A percentile compares a stretch with the other conserved stretches of the same genome.
These are phyloP conservation scores for Jatropha curcas DNA, from an alignment of 345 rosid genomes.

Conservation along the genomic window DNA sequence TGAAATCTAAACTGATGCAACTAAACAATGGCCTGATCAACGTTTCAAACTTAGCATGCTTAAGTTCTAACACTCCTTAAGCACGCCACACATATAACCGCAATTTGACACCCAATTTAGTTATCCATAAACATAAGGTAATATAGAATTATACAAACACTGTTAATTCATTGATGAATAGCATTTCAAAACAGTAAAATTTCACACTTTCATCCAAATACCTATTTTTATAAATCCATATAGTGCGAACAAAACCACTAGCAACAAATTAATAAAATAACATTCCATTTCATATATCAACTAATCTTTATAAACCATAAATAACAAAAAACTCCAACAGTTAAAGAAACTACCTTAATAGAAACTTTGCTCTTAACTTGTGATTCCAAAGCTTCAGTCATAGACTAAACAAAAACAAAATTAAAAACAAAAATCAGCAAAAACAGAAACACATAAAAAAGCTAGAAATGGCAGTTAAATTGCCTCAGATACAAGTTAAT, in stretches of 20 bases:
- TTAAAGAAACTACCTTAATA: conserved; percentile 52
- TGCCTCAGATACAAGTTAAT: not conserved
- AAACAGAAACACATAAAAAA: not conserved
- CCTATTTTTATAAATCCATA: no score
- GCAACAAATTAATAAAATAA: not conserved
- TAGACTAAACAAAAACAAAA: conserved; percentile 51
- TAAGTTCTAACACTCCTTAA: not conserved
- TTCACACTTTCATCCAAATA: no score
- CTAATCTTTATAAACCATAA: not conserved
- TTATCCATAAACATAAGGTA: not conserved
- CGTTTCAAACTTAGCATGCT: not conserved
- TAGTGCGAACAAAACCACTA: not conserved
- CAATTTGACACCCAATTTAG: not conserved
- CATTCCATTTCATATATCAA: not conserved
- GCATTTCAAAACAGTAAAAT: not conserved
- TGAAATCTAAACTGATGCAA: not conserved
- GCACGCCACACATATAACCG: not conserved
- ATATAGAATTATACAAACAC: not conserved
- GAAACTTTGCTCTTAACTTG: conserved; percentile 94
- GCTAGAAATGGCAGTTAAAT: not conserved
- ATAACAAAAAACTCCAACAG: not conserved
- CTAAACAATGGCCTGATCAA: not conserved
- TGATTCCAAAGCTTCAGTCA: conserved; percentile 92
- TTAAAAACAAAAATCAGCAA: not conserved
- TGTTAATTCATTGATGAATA: not conserved